A percentile compares a stretch with the other conserved stretches of the same genome.
Conservation (phyloP, 495 filamentous ascomycete species). For the Tuber umbilicatum region DNA sequence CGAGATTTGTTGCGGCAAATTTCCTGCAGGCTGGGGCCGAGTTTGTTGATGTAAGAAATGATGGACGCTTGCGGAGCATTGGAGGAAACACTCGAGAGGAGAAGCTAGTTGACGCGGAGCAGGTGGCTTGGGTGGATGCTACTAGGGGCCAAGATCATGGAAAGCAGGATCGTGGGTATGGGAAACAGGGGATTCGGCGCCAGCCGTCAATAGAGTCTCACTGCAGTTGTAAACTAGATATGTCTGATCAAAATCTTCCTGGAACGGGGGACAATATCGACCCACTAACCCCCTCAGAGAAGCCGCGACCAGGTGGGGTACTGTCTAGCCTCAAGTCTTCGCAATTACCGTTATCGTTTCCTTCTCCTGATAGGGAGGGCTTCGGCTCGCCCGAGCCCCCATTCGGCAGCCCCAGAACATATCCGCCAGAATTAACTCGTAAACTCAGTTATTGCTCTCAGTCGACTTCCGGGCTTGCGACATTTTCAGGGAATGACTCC, state of each 20-base stretch:
- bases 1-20: conserved; percentile 38
- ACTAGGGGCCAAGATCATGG: conserved; percentile 8
- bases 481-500: conserved; percentile 17
- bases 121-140: conserved; percentile 19
- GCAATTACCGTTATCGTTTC: conserved; percentile 30
- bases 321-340: conserved; percentile 24
- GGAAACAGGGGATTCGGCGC: not conserved
- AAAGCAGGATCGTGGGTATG: not conserved
- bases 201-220: not conserved
- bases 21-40: conserved; percentile 22
- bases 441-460: conserved; percentile 23
- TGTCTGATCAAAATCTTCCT: not conserved
- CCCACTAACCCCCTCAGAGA: not conserved
- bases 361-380: conserved; percentile 13
- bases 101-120: conserved; percentile 12
- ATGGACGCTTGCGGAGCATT: not conserved
- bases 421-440: conserved; percentile 27
- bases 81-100: conserved; percentile 9
- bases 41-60: conserved; percentile 15
- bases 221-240: not conserved
- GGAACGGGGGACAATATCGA: not conserved
- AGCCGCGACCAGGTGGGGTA: not conserved
- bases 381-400: conserved; percentile 15
- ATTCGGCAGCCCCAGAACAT: conserved; percentile 9
- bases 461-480: conserved; percentile 7